phyloP scores from a whole-genome alignment of 2,329 filamentous ascomycete genomes.

The Claviceps sp. region DNA sequence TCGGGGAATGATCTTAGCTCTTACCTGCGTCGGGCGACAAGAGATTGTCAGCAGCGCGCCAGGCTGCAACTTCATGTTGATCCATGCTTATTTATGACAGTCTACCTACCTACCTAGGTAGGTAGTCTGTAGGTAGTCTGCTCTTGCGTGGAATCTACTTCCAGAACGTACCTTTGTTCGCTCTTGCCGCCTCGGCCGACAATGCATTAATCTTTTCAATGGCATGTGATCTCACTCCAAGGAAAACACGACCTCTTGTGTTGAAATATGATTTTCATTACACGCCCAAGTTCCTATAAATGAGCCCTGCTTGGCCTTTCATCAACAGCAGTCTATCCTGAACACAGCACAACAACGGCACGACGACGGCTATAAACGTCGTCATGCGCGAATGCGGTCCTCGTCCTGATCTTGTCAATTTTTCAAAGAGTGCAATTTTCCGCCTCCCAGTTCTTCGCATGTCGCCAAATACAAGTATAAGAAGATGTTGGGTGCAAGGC shows the following conservation, averaged over 20 bases:
- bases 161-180: neutral
- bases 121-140: too few relatives aligned
- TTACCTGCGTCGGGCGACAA: neutral
- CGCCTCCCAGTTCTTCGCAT: neutral
- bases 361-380: conserved; percentile 1
- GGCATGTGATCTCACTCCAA: neutral
- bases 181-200: neutral
- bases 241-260: neutral
- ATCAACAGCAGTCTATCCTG: conserved; percentile 2
- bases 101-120: too few relatives aligned
- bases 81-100: neutral
- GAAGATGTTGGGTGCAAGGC: conserved; percentile 32
- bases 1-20: neutral
- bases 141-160: neutral
- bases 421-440: conserved; percentile 2
- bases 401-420: conserved; percentile 3
- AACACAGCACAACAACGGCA: neutral
- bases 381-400: neutral
- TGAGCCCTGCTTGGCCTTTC: neutral
- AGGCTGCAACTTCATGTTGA: neutral
- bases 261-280: conserved; percentile 6
- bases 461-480: neutral
- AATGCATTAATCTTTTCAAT: neutral
- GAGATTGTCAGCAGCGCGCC: neutral
- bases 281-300: conserved; percentile 2